phyloP scores from a whole-genome alignment of 768 basidiomycete genomes.

The Lyophyllum semitale region DNA sequence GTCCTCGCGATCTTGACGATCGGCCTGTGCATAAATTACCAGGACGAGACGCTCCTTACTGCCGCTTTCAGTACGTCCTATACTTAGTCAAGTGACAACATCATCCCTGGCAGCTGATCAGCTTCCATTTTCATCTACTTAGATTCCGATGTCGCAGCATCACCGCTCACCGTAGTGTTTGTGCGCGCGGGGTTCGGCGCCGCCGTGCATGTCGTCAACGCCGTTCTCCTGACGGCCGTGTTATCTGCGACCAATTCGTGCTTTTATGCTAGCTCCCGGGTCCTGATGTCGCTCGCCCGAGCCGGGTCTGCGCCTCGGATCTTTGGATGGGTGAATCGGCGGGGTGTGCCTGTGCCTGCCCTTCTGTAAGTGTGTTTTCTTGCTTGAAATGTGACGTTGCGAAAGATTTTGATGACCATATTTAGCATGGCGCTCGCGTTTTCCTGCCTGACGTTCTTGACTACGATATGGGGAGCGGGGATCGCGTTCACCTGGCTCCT shows the following conservation, averaged over 20 bases:
- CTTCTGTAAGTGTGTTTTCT: conserved; percentile 42
- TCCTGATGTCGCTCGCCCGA: conserved; percentile 62
- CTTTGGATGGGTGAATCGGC: conserved; percentile 65
- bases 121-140: neutral
- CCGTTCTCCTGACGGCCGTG: conserved; percentile 66
- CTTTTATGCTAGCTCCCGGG: conserved; percentile 67
- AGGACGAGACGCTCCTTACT: conserved; percentile 52
- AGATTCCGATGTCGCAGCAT: conserved; percentile 55
- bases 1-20: conserved; percentile 66
- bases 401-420: conserved; percentile 11
- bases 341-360: conserved; percentile 63
- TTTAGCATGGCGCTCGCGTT: conserved; percentile 48
- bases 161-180: conserved; percentile 67
- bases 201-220: conserved; percentile 64
- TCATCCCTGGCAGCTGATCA: neutral
- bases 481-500: conserved; percentile 61
- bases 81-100: neutral
- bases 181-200: conserved; percentile 63
- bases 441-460: conserved; percentile 52
- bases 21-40: conserved; percentile 63
- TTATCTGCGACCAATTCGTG: conserved; percentile 66
- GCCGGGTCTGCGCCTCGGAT: conserved; percentile 64
- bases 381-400: conserved; percentile 16
- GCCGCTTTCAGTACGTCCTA: conserved; percentile 41
- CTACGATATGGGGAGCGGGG: conserved; percentile 60